A percentile compares a stretch with the other conserved stretches of the same genome.
phyloP scores from a whole-genome alignment of 306 rosid genomes.

The Datisca glomerata region DNA sequence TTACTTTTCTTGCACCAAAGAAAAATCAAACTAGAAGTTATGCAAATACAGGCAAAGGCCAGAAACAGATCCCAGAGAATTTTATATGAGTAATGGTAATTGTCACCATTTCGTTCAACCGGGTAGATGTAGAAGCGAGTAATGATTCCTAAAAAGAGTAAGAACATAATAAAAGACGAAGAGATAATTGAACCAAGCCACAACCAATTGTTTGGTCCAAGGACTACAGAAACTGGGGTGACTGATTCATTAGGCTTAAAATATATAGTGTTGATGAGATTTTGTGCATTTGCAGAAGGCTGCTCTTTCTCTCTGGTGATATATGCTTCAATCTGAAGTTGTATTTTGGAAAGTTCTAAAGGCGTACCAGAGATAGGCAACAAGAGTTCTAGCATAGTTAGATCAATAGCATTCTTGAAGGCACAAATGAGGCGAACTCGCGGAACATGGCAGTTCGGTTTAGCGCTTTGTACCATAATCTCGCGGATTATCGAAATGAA shows the following conservation, averaged over 20 bases:
- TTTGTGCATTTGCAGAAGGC: constrained; percentile 4
- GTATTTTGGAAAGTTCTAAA: constrained; percentile 5
- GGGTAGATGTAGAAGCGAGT: constrained; percentile 32
- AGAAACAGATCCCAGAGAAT: constrained; percentile 36
- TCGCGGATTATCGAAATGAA: constrained; percentile 57
- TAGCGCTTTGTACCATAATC: constrained; percentile 32
- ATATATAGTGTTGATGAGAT: constrained; percentile 17
- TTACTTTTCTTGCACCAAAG: constrained; percentile 23
- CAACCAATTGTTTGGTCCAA: constrained; percentile 31
- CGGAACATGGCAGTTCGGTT: constrained; percentile 17
- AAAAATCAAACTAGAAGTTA: constrained; percentile 21
- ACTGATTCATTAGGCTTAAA: constrained; percentile 26
- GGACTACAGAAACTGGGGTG: constrained; percentile 18
- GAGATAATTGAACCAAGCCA: constrained; percentile 26
- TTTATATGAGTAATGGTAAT: constrained; percentile 21
- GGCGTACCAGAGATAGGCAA: constrained; percentile 22
- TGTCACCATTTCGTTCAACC: constrained; percentile 4
- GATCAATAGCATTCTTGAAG: constrained; percentile 33
- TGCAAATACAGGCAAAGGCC: constrained; percentile 21
- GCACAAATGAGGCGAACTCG: constrained; percentile 30
- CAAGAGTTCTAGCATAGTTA: constrained; percentile 30
- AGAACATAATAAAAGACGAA: constrained; percentile 30
- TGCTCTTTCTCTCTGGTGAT: constrained; percentile 29
- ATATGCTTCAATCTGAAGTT: constrained; percentile 31
- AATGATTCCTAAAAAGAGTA: constrained; percentile 20